Percentiles rank a stretch among this genome's conserved stretches.
phyloP scores from a whole-genome alignment of 2,329 filamentous ascomycete species.

The Escovopsis sp. region DNA sequence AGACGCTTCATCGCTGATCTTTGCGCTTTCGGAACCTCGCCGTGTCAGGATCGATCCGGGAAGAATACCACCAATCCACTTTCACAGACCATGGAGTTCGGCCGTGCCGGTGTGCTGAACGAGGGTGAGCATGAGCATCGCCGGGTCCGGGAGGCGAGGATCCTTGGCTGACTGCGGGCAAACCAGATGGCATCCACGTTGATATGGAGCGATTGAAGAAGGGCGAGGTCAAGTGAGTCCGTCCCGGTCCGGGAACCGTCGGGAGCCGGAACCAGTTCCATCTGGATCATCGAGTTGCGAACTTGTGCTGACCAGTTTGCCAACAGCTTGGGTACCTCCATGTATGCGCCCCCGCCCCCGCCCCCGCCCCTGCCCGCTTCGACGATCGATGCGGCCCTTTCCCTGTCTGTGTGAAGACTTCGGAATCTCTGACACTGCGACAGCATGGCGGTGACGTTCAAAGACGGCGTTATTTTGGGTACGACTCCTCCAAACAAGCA shows the following conservation, averaged over 20 bases:
- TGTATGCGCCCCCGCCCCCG: slow-evolving; percentile 60
- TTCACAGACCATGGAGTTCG: slow-evolving; percentile 55
- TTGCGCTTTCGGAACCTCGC: not conserved
- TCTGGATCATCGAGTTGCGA: too few relatives aligned
- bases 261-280: too few relatives aligned
- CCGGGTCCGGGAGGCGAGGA: not conserved
- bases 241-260: too few relatives aligned
- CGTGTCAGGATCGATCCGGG: not conserved
- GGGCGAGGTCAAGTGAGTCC: slow-evolving; percentile 89
- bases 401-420: slow-evolving; percentile 7
- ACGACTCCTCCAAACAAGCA: slow-evolving; percentile 13
- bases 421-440: slow-evolving; percentile 13
- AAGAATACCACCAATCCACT: too few relatives aligned
- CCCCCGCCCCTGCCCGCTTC: not conserved
- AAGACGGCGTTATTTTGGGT: slow-evolving; percentile 91
- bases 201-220: slow-evolving; percentile 99
- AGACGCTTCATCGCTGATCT: not conserved
- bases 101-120: slow-evolving; percentile 45
- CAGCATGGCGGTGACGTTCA: slow-evolving; percentile 98
- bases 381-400: too few relatives aligned
- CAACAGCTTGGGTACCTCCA: slow-evolving; percentile 81
- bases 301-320: slow-evolving; percentile 17
- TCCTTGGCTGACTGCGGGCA: slow-evolving; percentile 10
- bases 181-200: slow-evolving; percentile 89
- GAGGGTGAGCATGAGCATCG: slow-evolving; percentile 35